phyloP scores from a whole-genome alignment of 2,329 filamentous ascomycete genomes.

The Alternaria rosae region DNA sequence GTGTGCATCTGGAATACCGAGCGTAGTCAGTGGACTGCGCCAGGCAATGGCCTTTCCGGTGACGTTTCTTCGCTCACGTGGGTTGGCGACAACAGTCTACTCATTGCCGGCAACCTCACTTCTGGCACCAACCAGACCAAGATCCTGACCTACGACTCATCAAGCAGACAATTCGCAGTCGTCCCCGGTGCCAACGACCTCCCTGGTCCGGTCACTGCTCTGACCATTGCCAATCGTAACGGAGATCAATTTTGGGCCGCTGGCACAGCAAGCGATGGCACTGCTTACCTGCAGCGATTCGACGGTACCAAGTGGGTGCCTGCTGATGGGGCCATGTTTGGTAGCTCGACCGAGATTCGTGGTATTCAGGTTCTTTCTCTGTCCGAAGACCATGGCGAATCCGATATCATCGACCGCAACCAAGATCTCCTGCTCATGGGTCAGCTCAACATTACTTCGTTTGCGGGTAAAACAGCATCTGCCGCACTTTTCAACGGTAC shows the following conservation, averaged over 20 bases:
- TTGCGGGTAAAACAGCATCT: constrained; percentile 74
- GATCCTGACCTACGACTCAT: constrained; percentile 76
- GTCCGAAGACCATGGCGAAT: constrained; percentile 70
- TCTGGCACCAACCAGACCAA: constrained; percentile 70
- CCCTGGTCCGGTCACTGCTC: constrained; percentile 79
- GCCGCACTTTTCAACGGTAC: constrained; percentile 89
- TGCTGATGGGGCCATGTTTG: constrained; percentile 65
- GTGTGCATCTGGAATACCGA: constrained; percentile 81
- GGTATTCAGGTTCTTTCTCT: constrained; percentile 83
- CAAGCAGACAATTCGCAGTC: constrained; percentile 69
- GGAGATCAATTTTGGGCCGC: constrained; percentile 81
- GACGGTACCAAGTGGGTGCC: constrained; percentile 75
- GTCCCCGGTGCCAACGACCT: constrained; percentile 70
- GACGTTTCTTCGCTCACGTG: constrained; percentile 77
- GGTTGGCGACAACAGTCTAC: constrained; percentile 73
- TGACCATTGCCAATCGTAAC: constrained; percentile 77
- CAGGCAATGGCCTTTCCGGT: constrained; percentile 75
- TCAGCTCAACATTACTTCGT: constrained; percentile 74
- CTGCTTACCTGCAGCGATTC: constrained; percentile 82
- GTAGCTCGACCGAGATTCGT: constrained; percentile 71
- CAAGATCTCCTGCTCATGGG: constrained; percentile 87
- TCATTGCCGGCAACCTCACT: constrained; percentile 79
- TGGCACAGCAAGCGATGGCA: constrained; percentile 72
- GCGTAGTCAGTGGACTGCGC: constrained; percentile 78
- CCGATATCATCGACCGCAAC: constrained; percentile 68